These are phyloP conservation scores for Apiospora phragmitis DNA, from an alignment of 2,329 filamentous ascomycete genomes.

Conservation along the genomic window DNA sequence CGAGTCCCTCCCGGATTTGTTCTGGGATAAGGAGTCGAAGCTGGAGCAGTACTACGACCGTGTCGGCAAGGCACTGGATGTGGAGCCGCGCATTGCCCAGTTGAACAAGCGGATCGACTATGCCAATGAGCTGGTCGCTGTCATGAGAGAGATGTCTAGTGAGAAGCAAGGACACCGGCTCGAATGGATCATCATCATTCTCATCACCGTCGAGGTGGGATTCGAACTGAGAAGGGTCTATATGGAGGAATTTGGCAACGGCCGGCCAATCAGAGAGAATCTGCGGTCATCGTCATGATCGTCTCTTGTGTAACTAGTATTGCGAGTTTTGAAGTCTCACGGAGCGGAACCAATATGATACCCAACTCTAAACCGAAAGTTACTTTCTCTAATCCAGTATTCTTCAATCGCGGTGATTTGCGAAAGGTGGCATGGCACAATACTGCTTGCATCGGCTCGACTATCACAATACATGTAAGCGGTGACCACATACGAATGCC, in stretches of 20 bases:
- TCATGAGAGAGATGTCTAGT: conserved; percentile 83
- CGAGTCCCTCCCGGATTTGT: conserved; percentile 90
- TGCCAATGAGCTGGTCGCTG: conserved; percentile 89
- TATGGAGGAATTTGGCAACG: conserved; percentile 6
- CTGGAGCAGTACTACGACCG: conserved; percentile 95
- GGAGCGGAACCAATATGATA: conserved; percentile 1
- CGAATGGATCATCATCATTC: conserved; percentile 93
- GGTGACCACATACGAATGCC: not conserved
- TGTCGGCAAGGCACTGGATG: conserved; percentile 86
- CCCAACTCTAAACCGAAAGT: not conserved
- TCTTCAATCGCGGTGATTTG: not conserved
- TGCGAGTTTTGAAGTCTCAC: not conserved
- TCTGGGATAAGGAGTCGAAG: conserved; percentile 95
- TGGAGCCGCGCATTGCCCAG: conserved; percentile 85
- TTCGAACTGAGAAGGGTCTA: conserved; percentile 64
- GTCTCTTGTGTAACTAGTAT: not conserved
- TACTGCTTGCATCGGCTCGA: not conserved
- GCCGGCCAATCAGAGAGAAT: not conserved
- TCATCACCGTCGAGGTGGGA: conserved; percentile 89
- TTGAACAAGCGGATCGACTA: conserved; percentile 98
- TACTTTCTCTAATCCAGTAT: not conserved
- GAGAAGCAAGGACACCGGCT: conserved; percentile 86
- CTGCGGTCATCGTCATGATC: not conserved
- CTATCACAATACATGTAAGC: not conserved
- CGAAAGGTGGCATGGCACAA: not conserved